Evolutionary conservation across 2,329 filamentous ascomycete genomes (phyloP).

Genomic region (Colletotrichum magnum): DNA sequence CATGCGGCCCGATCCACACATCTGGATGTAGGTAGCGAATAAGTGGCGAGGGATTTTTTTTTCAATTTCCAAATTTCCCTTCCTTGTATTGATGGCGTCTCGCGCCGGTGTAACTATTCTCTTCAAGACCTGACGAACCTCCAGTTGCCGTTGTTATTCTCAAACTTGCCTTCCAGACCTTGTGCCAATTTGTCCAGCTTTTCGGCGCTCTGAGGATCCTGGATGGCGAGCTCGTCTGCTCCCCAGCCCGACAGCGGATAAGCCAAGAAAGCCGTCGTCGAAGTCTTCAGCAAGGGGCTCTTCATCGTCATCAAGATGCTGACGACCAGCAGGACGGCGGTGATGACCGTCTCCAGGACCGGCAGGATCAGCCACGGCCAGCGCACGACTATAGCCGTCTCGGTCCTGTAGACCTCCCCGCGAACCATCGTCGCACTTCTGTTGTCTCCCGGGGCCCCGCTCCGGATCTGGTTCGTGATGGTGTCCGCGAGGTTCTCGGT

Average conservation of each 20-base stretch:
- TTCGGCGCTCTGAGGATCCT: slow-evolving; percentile 4
- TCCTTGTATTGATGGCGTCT: too few relatives aligned
- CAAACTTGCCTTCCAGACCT: neutral
- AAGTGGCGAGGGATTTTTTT: too few relatives aligned
- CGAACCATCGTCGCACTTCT: slow-evolving; percentile 24
- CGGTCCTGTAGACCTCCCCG: slow-evolving; percentile 43
- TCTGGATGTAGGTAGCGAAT: too few relatives aligned
- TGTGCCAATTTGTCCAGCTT: slow-evolving; percentile 8
- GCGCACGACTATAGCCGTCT: slow-evolving; percentile 48
- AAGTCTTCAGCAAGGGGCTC: neutral
- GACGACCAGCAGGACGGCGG: slow-evolving; percentile 44
- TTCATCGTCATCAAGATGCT: slow-evolving; percentile 1
- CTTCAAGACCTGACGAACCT: neutral
- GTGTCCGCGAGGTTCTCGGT: slow-evolving; percentile 36
- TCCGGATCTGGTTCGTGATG: slow-evolving; percentile 42
- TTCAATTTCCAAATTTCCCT: too few relatives aligned
- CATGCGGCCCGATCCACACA: too few relatives aligned
- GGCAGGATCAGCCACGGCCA: slow-evolving; percentile 51
- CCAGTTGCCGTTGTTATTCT: neutral
- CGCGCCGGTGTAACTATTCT: too few relatives aligned
- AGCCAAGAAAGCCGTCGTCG: neutral
- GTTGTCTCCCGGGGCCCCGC: slow-evolving; percentile 38
- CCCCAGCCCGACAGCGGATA: slow-evolving; percentile 5
- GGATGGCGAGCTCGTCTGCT: neutral
- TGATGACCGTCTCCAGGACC: slow-evolving; percentile 40